These are phyloP conservation scores for Sanghuangporus sanghuang DNA, from an alignment of 1,284 basidiomycete species.

Conservation along the genomic window DNA sequence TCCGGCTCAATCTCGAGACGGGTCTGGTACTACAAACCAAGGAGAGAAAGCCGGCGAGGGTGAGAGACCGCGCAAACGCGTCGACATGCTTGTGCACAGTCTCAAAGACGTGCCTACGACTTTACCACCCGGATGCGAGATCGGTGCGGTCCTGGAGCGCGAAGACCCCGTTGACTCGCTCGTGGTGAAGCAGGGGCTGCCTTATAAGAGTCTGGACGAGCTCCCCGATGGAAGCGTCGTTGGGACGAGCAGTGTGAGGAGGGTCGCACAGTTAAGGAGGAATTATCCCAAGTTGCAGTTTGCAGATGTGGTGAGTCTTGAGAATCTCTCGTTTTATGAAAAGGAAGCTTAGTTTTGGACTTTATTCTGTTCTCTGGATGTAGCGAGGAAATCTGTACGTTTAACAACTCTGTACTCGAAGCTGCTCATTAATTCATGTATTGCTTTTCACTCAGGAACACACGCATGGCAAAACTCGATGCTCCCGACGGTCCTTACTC, in stretches of 20 bases:
- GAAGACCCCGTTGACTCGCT: conserved; percentile 90
- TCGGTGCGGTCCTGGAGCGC: conserved; percentile 83
- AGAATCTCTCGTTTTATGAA: conserved; percentile 9
- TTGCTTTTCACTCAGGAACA: conserved; percentile 49
- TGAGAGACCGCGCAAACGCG: conserved; percentile 28
- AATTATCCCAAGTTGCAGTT: conserved; percentile 80
- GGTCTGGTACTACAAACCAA: neutral
- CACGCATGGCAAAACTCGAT: conserved; percentile 90
- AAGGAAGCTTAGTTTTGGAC: neutral
- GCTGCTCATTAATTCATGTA: neutral
- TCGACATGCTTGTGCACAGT: conserved; percentile 93
- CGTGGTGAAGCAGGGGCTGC: conserved; percentile 77
- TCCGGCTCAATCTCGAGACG: neutral
- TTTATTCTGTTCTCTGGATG: conserved; percentile 10
- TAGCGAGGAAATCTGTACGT: conserved; percentile 80
- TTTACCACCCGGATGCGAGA: conserved; percentile 79
- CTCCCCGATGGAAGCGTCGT: conserved; percentile 87
- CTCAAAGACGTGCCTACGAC: conserved; percentile 93
- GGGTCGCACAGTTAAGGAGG: conserved; percentile 88
- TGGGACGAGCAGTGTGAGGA: conserved; percentile 90
- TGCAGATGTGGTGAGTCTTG: conserved; percentile 79
- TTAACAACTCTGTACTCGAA: conserved; percentile 8
- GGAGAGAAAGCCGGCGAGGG: conserved; percentile 37
- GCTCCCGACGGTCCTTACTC: conserved; percentile 78
- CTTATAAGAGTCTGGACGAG: conserved; percentile 77